Evolutionary conservation across 108 stramenopile genomes (phyloP), one percentile per base, ranked within the genome.

Genomic region (Nitzschia sp.): DNA sequence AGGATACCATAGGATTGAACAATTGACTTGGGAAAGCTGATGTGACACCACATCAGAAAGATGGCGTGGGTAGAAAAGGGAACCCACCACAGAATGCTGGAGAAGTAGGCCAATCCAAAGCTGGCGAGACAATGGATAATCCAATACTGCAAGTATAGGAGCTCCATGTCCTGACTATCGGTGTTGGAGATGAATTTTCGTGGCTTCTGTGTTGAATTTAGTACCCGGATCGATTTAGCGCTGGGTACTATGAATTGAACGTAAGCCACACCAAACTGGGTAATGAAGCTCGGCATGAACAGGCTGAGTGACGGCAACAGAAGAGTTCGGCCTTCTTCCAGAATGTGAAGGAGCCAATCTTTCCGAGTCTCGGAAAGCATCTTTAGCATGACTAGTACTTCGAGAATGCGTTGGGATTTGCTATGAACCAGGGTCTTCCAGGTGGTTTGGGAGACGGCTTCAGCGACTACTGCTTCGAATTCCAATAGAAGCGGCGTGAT

Each of bases 61-160:
- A 67, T 86, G 34, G 53, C 58, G 63, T 90, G 89, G 23, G 84
- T 82, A 19, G 87, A 90, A 44, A 93, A 77, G 27, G 92, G 92
- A 19, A 93, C 72, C 89, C 89, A 93, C 69, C 84, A 86, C 21
- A 93, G 60, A 0, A 93, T 17, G 0, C 76, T 57, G n/a, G 78
- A 58, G 16, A 87, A 76, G 27, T 67, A 82, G 4, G 60, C 36
- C 60, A 90, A 53, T 8, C 87, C 11, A 21, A 71, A 64, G 15
- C 79, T 66, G 29, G 86, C 26, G 30, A 73, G 25, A 9, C 75
- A 83, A 58, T 90, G 78, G 11, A 91, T 53, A 15, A 89, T 64
- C 92, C 92, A 93, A 73, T 87, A 93, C 56, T 89, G 79, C 16
- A 91, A 79, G 28, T 79, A 87, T 31, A 88, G 63, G 21, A 83